Conservation (phyloP, 2,329 filamentous ascomycete species). For the Calonectria leucothoes region DNA sequence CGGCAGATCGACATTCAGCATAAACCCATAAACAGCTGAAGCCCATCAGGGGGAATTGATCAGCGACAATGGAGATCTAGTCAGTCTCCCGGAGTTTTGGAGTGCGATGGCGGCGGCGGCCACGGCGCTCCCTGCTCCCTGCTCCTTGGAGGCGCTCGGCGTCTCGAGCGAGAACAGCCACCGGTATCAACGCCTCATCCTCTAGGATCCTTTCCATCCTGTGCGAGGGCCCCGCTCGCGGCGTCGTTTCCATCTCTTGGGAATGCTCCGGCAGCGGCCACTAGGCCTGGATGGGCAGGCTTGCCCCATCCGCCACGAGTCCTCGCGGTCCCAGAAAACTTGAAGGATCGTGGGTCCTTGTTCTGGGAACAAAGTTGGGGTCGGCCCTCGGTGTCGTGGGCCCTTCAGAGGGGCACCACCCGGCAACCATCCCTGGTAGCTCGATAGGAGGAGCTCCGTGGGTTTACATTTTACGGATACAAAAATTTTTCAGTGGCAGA, state of each 20-base stretch:
- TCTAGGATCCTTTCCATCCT: conserved; percentile 38
- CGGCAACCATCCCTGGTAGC: background rate
- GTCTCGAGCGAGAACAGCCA: conserved; percentile 25
- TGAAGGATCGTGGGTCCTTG: background rate
- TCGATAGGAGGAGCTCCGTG: background rate
- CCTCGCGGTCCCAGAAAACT: conserved; percentile 19
- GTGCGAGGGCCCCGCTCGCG: conserved; percentile 35
- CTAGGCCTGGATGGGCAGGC: conserved; percentile 38
- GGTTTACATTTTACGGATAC: conserved; percentile 8
- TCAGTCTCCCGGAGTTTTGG: conserved; percentile 33
- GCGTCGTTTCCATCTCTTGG: conserved; percentile 41
- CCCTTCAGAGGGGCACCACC: background rate
- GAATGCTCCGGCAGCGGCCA: conserved; percentile 34
- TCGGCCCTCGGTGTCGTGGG: conserved; percentile 6
- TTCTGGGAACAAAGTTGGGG: conserved; percentile 12
- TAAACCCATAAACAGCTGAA: conserved; percentile 19
- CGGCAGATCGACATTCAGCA: conserved; percentile 30
- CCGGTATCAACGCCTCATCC: conserved; percentile 19
- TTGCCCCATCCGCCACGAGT: conserved; percentile 37
- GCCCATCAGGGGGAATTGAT: conserved; percentile 35
- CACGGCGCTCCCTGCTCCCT: conserved; percentile 20
- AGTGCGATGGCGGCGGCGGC: conserved; percentile 27
- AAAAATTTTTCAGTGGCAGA: conserved; percentile 25
- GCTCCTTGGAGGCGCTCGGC: conserved; percentile 26
- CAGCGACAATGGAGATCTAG: conserved; percentile 10